Evolutionary conservation across 257 asterid genomes (phyloP).

Genomic region (Forsythia viridissima): DNA sequence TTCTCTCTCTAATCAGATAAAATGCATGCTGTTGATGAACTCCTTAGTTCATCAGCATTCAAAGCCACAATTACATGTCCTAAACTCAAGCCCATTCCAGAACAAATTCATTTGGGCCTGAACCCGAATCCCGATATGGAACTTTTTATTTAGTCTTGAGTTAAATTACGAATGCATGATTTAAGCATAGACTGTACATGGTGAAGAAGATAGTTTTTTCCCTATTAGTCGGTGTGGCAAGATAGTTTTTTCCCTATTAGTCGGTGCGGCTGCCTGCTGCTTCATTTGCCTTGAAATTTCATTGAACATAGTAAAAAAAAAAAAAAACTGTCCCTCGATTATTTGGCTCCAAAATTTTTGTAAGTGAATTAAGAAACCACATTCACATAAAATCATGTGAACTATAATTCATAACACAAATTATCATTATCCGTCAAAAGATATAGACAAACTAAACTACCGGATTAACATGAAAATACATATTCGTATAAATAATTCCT

Average conservation of each 20-base stretch:
- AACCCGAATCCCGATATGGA: conserved; percentile 21
- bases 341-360: no score
- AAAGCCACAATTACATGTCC: not conserved
- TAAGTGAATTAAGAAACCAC: not conserved
- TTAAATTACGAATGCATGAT: no score
- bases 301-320: no score
- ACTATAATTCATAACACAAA: conserved; percentile 20
- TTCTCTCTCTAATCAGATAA: not conserved
- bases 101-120: not conserved
- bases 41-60: conserved; percentile 23
- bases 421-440: conserved; percentile 13
- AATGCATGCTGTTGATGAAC: conserved; percentile 49
- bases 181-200: no score
- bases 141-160: no score
- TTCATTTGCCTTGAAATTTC: no score
- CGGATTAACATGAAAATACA: not conserved
- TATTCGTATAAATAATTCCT: conserved; percentile 8
- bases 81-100: not conserved
- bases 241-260: no score
- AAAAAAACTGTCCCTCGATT: no score
- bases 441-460: not conserved
- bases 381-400: not conserved
- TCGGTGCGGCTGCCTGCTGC: no score
- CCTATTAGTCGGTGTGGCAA: no score
- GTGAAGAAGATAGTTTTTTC: no score